Evolutionary conservation across 768 basidiomycete genomes (phyloP).

Genomic region (Omphalotus guepiniiformis): DNA sequence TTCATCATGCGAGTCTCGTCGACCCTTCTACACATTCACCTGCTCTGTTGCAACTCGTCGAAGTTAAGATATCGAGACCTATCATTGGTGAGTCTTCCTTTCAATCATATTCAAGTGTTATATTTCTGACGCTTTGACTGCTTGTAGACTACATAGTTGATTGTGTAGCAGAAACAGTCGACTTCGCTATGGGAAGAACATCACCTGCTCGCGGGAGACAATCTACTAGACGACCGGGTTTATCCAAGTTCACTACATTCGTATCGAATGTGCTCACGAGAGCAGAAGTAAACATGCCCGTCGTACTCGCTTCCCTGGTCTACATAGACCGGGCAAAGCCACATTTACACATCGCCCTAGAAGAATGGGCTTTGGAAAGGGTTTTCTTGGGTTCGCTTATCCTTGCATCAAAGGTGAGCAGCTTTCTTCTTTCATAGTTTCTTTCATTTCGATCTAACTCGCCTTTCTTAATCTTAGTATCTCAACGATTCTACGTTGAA

Average conservation of each 20-base stretch:
- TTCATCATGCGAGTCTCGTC: slow-evolving; percentile 53
- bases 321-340: slow-evolving; percentile 77
- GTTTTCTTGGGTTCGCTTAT: slow-evolving; percentile 92
- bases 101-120: too few species aligned
- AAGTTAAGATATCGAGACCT: slow-evolving; percentile 54
- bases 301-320: slow-evolving; percentile 65
- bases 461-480: slow-evolving; percentile 43
- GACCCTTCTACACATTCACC: slow-evolving; percentile 60
- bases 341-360: slow-evolving; percentile 74
- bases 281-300: slow-evolving; percentile 69
- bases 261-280: slow-evolving; percentile 64
- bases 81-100: slow-evolving; percentile 54
- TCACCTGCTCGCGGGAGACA: slow-evolving; percentile 50
- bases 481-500: slow-evolving; percentile 87
- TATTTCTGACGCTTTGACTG: slow-evolving; percentile 8
- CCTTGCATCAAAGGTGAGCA: slow-evolving; percentile 72
- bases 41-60: slow-evolving; percentile 64
- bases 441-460: background rate
- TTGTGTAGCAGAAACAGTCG: slow-evolving; percentile 65
- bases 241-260: slow-evolving; percentile 58
- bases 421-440: slow-evolving; percentile 8
- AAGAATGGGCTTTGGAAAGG: slow-evolving; percentile 85
- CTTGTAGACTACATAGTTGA: slow-evolving; percentile 67
- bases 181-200: slow-evolving; percentile 70
- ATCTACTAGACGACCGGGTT: slow-evolving; percentile 43